These are phyloP conservation scores for Umbelopsis vinacea DNA, from an alignment of 192 early-diverging fungal genomes.

Conservation along the genomic window DNA sequence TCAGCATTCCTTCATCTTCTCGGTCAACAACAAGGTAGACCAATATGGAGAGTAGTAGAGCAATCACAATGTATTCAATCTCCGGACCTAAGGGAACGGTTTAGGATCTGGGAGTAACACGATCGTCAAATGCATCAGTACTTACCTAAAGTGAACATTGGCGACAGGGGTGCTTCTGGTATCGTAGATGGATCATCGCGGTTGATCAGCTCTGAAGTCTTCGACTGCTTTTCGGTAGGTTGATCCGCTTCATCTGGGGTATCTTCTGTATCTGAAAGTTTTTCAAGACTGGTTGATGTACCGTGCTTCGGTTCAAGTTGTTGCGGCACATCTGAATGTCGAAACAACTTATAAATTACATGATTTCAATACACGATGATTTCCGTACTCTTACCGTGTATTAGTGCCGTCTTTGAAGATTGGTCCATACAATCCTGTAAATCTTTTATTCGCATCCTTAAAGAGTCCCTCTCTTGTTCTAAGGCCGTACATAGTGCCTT, in stretches of 20 bases:
- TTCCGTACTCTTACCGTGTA: too few relatives aligned
- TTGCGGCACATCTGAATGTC: too few relatives aligned
- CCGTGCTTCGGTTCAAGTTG: too few relatives aligned
- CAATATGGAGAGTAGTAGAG: slow-evolving; percentile 2
- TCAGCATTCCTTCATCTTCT: not conserved
- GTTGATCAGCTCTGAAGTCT: not conserved
- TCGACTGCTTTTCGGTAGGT: not conserved
- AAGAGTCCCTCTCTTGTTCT: not conserved
- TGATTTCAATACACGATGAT: too few relatives aligned
- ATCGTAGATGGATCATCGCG: not conserved
- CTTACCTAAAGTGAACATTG: slow-evolving; percentile 15
- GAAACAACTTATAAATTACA: too few relatives aligned
- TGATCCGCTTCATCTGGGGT: not conserved
- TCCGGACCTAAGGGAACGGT: not conserved
- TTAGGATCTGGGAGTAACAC: not conserved
- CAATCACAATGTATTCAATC: slow-evolving; percentile 14
- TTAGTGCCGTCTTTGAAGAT: not conserved
- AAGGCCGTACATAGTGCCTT: not conserved
- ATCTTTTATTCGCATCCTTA: not conserved
- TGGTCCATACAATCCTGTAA: not conserved
- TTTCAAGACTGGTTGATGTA: too few relatives aligned
- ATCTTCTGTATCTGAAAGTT: not conserved
- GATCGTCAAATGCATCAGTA: too few relatives aligned
- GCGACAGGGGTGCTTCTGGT: not conserved
- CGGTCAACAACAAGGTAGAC: slow-evolving; percentile 7